Base-by-base conservation (phyloP, 2,329 filamentous ascomycete species). In the Exophiala aquamarina region DNA sequence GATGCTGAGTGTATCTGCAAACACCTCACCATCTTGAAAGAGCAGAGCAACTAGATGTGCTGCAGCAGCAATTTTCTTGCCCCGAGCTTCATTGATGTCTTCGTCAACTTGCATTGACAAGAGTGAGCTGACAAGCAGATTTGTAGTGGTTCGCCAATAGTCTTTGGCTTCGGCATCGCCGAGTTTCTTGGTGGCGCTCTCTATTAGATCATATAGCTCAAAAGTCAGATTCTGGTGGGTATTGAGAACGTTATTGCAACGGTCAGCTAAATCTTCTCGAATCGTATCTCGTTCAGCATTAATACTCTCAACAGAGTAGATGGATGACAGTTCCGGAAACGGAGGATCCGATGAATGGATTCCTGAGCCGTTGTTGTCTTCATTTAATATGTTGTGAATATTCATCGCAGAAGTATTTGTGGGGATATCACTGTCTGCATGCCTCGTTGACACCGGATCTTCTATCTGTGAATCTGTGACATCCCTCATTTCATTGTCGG, bases 201-300 rank as follows among this genome's bases (percentile, higher is more conserved):
- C 80, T 44, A 98, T 91, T 15, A 98, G 75, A 60, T 96, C 91
- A 0, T 90, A 82, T 37, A 98, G 76, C 62, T 97, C 92, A 59
- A 96, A 93, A 0, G 93, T 94, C 9, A 92, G 83, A 57, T 88
- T 84, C 11, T 91, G 85, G 59, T 97, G 91, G 29, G 86, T 84
- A 64, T 92, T 87, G 43, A 98, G 83, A 26, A 97, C 83, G 60
- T 96, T 91, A 17, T 98, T 74, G 56, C 88, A 95, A 48, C 89
- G 86, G 59, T 96, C 91, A 49, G 97, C 91, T 44, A 97, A 70
- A 46, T 88, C 84, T 15, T 81, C 76, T 31, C 89, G 82, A 32
- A 97, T 74, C n/a, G 76, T 78, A 3, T 78, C 75, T 36, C 93
- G 83, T 64, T 88, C 80, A 26, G 80, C 79, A 53, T 95, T 88